Evolutionary conservation across 2,329 filamentous ascomycete species (phyloP), one percentile per base, ranked within the genome.

Genomic region (Aspergillus sp.): DNA sequence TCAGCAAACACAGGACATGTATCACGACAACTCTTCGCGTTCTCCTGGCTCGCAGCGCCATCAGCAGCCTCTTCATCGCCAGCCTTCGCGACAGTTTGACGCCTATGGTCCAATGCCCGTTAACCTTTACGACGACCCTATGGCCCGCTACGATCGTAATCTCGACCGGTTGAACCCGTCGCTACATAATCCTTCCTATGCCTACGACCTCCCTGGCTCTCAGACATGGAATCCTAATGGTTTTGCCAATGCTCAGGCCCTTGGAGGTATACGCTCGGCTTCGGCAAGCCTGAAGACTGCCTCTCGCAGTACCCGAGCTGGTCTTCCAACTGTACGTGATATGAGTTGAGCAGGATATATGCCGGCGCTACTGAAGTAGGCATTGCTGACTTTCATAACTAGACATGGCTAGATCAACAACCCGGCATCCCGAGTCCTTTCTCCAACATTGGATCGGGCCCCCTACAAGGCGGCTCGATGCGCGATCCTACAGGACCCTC

Each of bases 141-240:
- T 81, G 68, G 76, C 81, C 48, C 80, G 78, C 66, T 86, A 80
- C 74, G 85, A 82, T 73, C 45, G 45, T 30, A 78, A 80, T 71
- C 80, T 76, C 76, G 89, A 80, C 75, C 86, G 80, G 73, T 80
- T 80, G 64, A 84, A 82, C 66, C 80, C 83, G 65, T 84, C 80
- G 69, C 81, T 81, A 66, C 80, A 81, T 61, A 80, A 78, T 56
- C 85, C 81, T 56, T 79, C 79, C 52, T 88, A 90, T 62, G 83
- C 81, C 57, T 89, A 93, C 65, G 90, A 92, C 68, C 85, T 86
- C 70, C 78, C 80, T 57, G 76, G 78, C n/a, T 81, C 83, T n/a
- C 89, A 91, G 69, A 87, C 88, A 18, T 96, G 92, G 92, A 90
- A 87, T 72, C 87, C 91, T 52, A 85, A 83, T 68, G 88, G 85